A percentile compares a stretch with the other conserved stretches of the same genome.
Evolutionary conservation across 2,329 filamentous ascomycete genomes (phyloP).

Genomic region (Colletotrichum lupini): DNA sequence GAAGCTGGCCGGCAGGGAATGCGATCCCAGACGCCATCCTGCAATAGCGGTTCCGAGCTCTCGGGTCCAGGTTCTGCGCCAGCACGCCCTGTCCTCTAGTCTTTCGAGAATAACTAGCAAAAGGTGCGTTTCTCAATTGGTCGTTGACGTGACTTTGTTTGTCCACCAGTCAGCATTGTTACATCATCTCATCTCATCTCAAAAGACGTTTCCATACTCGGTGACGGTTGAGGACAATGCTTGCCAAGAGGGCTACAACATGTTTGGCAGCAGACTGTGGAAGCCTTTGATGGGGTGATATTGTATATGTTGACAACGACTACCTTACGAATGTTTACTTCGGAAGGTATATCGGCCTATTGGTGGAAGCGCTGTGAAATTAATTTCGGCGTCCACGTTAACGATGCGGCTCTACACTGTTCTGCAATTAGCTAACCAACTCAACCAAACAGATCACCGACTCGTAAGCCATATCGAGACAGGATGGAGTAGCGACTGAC

Average conservation of each 20-base stretch:
- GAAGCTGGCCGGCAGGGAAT: conserved; percentile 13
- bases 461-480: background rate
- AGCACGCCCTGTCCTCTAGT: conserved; percentile 10
- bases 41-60: conserved; percentile 27
- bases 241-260: background rate
- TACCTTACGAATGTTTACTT: background rate
- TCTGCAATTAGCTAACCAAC: background rate
- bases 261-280: background rate
- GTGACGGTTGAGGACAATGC: background rate
- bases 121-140: background rate
- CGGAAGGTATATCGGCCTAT: background rate
- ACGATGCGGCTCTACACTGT: background rate
- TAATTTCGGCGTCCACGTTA: background rate
- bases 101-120: background rate
- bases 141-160: background rate
- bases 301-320: background rate
- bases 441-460: background rate
- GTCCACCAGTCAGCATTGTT: background rate
- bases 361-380: background rate
- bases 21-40: conserved; percentile 15
- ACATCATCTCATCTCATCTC: background rate
- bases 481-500: background rate
- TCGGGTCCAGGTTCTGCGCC: conserved; percentile 10
- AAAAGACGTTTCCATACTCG: background rate
- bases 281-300: background rate